Evolutionary conservation across 225 moss, liverwort and hornwort species (phyloP), one percentile per base, ranked within the genome.

Genomic region (Straminergon stramineum): DNA sequence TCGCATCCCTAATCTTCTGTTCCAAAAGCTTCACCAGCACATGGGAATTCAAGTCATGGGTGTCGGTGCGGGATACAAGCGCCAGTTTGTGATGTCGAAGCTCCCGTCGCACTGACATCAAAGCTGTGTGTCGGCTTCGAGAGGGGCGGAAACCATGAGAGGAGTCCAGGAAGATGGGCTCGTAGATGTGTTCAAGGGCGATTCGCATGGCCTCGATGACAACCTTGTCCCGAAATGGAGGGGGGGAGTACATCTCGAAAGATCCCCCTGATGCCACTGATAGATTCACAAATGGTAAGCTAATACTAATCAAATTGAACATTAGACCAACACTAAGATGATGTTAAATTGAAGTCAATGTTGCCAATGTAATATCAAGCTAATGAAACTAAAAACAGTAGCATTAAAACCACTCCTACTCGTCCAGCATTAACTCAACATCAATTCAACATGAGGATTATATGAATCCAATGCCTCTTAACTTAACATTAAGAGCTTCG

Each of bases 161-260:
- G 24, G 82, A 84, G 67, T 92, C 93, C 81, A 92, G 84, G 56
- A 95, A 93, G 22, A 92, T 79, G 35, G 95, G 92, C 82, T 92
- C 92, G 82, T 90, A 95, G 30, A 93, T 77, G 48, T 68, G 87
- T 55, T 93, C 90, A 81, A 95, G 92, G 65, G 91, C 71, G 23
- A 93, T 88, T 84, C 93, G 86, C 91, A 95, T 84, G 68, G 95
- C 95, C 82, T 95, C 95, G 52, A 95, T 66, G 51, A 93, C 91
- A 78, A 95, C 51, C 82, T 81, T 92, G 65, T 95, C 95, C 57
- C 89, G 91, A 84, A 92, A 90, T 17, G 91, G 90, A 13, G 93
- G 89, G 45, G 85, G 86, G 18, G 84, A 35, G 75, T 84, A 86
- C 79, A 87, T 79, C 67, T 79, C 79, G 79, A 87, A 67, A 43